A percentile compares a stretch with the other conserved stretches of the same genome.
Conservation (phyloP, 805 yeast genomes). For the Starmerella apicola region DNA sequence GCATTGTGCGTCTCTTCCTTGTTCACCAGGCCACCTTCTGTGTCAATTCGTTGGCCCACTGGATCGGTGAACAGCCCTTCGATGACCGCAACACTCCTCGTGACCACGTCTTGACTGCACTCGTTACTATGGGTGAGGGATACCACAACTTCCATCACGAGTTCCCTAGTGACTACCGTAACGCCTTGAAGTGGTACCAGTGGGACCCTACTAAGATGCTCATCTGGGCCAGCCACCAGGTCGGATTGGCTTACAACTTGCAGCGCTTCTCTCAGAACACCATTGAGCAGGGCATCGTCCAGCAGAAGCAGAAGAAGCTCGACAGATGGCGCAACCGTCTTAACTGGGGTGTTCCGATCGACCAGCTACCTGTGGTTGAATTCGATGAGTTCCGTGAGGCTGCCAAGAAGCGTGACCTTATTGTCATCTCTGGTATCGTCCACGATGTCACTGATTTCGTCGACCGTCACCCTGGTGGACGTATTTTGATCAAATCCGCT, state of each 20-base stretch:
- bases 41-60: constrained; percentile 75
- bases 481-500: constrained; percentile 61
- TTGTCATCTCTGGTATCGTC: constrained; percentile 79
- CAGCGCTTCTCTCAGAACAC: constrained; percentile 46
- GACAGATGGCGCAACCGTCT: constrained; percentile 65
- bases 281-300: constrained; percentile 58
- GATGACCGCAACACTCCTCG: constrained; percentile 63
- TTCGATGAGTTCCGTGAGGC: constrained; percentile 41
- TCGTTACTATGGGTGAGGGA: constrained; percentile 79
- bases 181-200: constrained; percentile 56
- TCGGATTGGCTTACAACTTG: constrained; percentile 50
- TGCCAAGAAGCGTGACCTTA: constrained; percentile 47
- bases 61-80: constrained; percentile 59
- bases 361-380: constrained; percentile 60
- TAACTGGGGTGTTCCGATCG: constrained; percentile 92
- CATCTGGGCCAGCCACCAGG: constrained; percentile 37
- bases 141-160: constrained; percentile 91
- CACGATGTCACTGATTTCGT: constrained; percentile 89
- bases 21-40: constrained; percentile 73
- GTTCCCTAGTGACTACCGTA: constrained; percentile 81
- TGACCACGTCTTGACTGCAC: constrained; percentile 50
- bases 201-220: constrained; percentile 83
- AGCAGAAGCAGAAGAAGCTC: constrained; percentile 69
- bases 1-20: constrained; percentile 53
- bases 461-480: constrained; percentile 89